phyloP scores from a whole-genome alignment of 441 rosid species.

The Biscutella laevigata region DNA sequence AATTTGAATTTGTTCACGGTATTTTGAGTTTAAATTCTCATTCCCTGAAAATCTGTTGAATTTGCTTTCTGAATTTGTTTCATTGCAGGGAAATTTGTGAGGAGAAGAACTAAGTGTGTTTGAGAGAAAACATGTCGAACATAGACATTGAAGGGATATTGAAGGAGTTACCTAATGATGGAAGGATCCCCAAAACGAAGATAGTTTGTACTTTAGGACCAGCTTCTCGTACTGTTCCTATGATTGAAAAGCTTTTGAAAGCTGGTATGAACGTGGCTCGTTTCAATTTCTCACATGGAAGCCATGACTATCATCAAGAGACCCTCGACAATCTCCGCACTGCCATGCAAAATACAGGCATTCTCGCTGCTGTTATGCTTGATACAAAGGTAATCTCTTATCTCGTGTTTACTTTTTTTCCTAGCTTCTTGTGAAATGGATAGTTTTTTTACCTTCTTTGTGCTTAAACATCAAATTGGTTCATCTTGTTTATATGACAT shows the following conservation, averaged over 20 bases:
- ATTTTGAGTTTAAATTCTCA: no score
- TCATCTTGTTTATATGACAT: background rate
- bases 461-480: background rate
- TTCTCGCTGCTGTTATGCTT: slow-evolving; percentile 83
- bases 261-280: slow-evolving; percentile 94
- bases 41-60: no score
- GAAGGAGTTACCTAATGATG: slow-evolving; percentile 54
- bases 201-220: slow-evolving; percentile 86
- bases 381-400: slow-evolving; percentile 64
- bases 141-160: slow-evolving; percentile 73
- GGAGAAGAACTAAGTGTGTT: background rate
- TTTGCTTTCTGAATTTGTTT: background rate
- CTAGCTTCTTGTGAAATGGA: background rate
- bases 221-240: slow-evolving; percentile 59
- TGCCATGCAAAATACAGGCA: slow-evolving; percentile 70
- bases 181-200: slow-evolving; percentile 67
- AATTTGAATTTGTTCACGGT: no score
- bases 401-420: background rate
- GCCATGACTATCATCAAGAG: slow-evolving; percentile 79
- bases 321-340: slow-evolving; percentile 61
- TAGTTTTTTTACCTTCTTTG: background rate
- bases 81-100: background rate
- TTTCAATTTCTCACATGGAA: slow-evolving; percentile 89
- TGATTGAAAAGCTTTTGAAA: slow-evolving; percentile 70
- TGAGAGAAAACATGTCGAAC: slow-evolving; percentile 51